phyloP scores from a whole-genome alignment of 495 filamentous ascomycete species.

The Staphylotrichum tortipilum region DNA sequence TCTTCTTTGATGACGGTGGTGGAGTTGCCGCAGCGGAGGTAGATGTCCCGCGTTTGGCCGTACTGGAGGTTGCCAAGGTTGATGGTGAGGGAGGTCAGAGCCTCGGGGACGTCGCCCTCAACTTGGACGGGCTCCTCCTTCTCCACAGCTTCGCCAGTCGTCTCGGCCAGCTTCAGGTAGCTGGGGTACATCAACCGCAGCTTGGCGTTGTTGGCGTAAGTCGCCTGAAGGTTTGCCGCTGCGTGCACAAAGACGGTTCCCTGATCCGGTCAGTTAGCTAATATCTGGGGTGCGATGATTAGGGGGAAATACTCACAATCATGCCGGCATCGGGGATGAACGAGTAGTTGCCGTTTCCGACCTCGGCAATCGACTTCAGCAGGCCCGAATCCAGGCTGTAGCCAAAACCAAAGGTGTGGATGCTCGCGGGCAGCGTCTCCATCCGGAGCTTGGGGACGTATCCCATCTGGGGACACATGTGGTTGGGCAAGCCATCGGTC shows the following conservation, averaged over 20 bases:
- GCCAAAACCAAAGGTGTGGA: slow-evolving; percentile 44
- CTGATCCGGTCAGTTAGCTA: slow-evolving; percentile 8
- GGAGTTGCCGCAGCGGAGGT: slow-evolving; percentile 17
- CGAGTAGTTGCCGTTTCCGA: slow-evolving; percentile 35
- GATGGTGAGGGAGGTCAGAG: slow-evolving; percentile 21
- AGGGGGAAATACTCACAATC: slow-evolving; percentile 33
- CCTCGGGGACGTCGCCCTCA: background rate
- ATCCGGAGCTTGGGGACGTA: slow-evolving; percentile 34
- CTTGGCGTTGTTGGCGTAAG: slow-evolving; percentile 29
- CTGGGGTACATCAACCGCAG: slow-evolving; percentile 28
- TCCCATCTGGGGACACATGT: slow-evolving; percentile 28
- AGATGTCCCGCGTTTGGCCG: slow-evolving; percentile 40
- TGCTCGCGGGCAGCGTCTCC: slow-evolving; percentile 27
- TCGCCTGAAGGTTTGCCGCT: slow-evolving; percentile 39
- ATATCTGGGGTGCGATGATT: no score
- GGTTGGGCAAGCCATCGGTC: slow-evolving; percentile 40
- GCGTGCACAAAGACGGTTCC: slow-evolving; percentile 41
- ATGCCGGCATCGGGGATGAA: slow-evolving; percentile 43
- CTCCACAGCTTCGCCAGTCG: slow-evolving; percentile 26
- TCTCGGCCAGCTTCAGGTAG: slow-evolving; percentile 24
- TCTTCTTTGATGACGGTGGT: background rate
- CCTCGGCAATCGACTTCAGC: slow-evolving; percentile 38
- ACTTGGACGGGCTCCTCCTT: slow-evolving; percentile 14
- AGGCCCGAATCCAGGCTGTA: slow-evolving; percentile 32
- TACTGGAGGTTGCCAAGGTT: slow-evolving; percentile 36